Evolutionary conservation across 345 rosid genomes (phyloP).

Genomic region (Corymbia maculata): DNA sequence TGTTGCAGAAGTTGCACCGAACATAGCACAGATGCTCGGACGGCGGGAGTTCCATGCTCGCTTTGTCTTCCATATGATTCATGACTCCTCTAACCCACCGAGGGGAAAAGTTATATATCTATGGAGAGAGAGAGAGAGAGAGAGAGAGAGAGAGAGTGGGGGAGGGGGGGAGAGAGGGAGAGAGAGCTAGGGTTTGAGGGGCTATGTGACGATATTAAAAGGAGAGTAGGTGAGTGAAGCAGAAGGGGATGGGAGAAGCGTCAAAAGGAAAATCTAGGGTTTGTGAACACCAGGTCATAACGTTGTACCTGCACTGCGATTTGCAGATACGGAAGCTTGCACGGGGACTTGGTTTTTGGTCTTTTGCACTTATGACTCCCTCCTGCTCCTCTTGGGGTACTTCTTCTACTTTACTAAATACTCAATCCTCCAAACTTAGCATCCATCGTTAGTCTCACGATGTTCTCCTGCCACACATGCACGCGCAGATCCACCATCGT

Average conservation of each 20-base stretch:
- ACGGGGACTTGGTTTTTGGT: conserved; percentile 12
- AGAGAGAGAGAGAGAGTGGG: neutral
- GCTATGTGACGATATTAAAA: neutral
- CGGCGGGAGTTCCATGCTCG: conserved; percentile 48
- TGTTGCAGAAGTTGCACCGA: conserved; percentile 97
- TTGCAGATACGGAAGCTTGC: conserved; percentile 7
- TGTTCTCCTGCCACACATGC: neutral
- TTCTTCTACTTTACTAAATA: neutral
- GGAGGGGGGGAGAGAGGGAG: neutral
- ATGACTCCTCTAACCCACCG: conserved; percentile 30
- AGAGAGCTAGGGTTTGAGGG: neutral
- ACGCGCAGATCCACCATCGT: neutral
- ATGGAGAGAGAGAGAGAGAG: neutral
- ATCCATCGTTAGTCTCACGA: neutral
- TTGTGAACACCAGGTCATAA: conserved; percentile 1
- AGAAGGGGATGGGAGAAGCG: neutral
- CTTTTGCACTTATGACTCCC: neutral
- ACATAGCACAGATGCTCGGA: conserved; percentile 91
- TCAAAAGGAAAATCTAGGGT: conserved; percentile 18
- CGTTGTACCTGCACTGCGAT: conserved; percentile 1
- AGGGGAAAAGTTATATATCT: neutral
- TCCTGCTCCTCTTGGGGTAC: neutral
- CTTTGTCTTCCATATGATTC: conserved; percentile 41
- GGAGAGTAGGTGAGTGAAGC: neutral
- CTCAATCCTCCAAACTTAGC: neutral